Evolutionary conservation across 176 grass and related monocot species (phyloP).

Genomic region (Cenchrus americanus): DNA sequence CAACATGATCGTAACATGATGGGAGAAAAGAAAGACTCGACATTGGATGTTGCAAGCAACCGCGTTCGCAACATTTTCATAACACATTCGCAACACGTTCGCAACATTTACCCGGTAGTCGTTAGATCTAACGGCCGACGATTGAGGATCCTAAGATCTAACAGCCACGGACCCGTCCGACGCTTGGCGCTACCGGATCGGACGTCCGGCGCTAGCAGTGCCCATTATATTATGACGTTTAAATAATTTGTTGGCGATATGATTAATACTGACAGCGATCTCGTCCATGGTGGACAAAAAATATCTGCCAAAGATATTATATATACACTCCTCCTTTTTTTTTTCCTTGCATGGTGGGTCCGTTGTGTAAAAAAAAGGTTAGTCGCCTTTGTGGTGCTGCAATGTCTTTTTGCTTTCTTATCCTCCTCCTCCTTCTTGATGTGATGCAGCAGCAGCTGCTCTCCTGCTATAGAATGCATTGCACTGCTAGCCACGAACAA

Average conservation of each 20-base stretch:
- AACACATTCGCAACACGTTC: no score
- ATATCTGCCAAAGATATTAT: constrained; percentile 30
- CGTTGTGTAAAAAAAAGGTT: background rate
- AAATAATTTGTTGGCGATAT: background rate
- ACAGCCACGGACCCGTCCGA: no score
- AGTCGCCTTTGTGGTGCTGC: background rate
- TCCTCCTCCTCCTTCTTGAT: background rate
- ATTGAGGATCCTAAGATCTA: no score
- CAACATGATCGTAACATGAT: no score
- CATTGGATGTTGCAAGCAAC: no score
- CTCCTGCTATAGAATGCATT: background rate
- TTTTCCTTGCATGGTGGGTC: background rate
- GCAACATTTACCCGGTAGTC: no score
- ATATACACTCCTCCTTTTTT: background rate
- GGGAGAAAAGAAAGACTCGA: no score
- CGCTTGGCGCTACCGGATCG: no score
- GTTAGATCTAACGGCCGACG: no score
- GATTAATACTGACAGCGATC: background rate
- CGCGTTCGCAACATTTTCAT: no score
- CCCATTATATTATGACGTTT: background rate
- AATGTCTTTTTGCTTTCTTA: constrained; percentile 31
- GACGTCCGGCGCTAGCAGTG: no score
- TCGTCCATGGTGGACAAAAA: background rate
- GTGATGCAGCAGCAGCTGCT: background rate
- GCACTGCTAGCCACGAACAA: background rate